Base-by-base conservation (phyloP, 1,139 yeast genomes). In the Debaryomycetaceae sp. region DNA sequence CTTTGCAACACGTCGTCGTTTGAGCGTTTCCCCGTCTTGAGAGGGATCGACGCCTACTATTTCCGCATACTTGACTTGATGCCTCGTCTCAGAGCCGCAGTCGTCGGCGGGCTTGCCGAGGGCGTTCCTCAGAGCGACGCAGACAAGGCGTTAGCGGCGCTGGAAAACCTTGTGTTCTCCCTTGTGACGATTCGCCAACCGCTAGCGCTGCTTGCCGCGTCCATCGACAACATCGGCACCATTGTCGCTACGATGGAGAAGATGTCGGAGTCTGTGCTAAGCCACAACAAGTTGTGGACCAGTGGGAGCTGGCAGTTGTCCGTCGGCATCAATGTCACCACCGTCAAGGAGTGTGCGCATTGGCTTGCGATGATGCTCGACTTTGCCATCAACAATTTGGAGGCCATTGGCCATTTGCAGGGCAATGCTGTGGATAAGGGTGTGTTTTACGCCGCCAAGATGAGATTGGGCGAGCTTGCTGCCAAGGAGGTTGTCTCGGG, bases 51-150 rank as follows among this genome's bases (percentile, higher is more conserved):
- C 49, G 53, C 53, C 0, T 71, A 72, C 44, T 88, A 77, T 53
- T 84, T 74, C 61, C 69, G 83, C 38, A 58, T 85, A 13, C 56
- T 91, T 33, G 98, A 91, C 44, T 53, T 88, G 29, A 58, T 89
- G 25, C 97, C 97, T 5, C 68, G 91, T 28, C 59, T 91, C 36
- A 71, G 95, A 46, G 71, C 78, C 18, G 64, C 85, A 2, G 78
- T 79, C 12, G 56, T 77, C 1, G 29, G 36, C 13, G 64, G 67
- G 21, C 75, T 78, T 12, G 69, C 78, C 12, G 83, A 75, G 9
- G 97, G 88, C 46, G 78, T 86, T 14, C 93, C 96, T 2, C 69
- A 71, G 15, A 65, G 73, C 2, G 95, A 84, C 49, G 71, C 85
- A 23, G 83, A 77, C 38, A 81, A 79, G 43, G 95, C 88, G 25